Evolutionary conservation across 140 eudicot species (phyloP), one percentile per base, ranked within the genome.

Genomic region (Cichorium intybus): DNA sequence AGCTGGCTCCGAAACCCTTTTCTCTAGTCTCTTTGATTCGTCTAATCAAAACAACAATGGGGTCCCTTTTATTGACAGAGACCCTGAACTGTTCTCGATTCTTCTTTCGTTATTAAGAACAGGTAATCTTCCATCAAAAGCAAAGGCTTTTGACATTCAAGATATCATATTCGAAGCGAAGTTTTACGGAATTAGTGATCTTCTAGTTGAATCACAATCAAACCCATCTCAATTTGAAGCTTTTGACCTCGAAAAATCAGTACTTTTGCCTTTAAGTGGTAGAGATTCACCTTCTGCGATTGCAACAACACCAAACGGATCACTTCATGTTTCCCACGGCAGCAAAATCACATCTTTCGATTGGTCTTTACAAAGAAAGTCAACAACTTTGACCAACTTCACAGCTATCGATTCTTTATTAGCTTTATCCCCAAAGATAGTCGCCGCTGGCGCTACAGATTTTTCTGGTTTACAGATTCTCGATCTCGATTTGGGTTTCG

Each of bases 401-500:
- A 73, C 78, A 5, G 96, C 87, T 46, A 67, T 88, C 54, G 96
- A 92, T 73, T 92, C 98, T 7, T 23, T 88, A 10, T 55, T 85
- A 41, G 88, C 98, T 4, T 59, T 88, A 24, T 83, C 95, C 7
- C 65, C 87, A 3, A 60, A 53, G 4, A 29, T 81, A 1, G 92
- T 72, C 5, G 98, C 96, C 8, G 92, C 95, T 45, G 98, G 98
- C 45, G 96, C 98, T 45, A 92, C 92, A 0, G 96, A 92, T 71
- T 88, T 88, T 66, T 77, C 87, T 10, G 96, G 96, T 60, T 56
- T 92, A 66, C 95, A 92, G 46, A 81, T 92, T 54, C 70, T 92
- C 58, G 96, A 92, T 79, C 77, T 83, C 52, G 71, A 79, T 37
- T 72, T 70, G 62, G 98, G 95, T 49, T 59, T 45, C 77, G 95